A percentile compares a stretch with the other conserved stretches of the same genome.
These are phyloP conservation scores for Tilletia horrida DNA, from an alignment of 1,284 basidiomycete genomes.

Conservation along the genomic window DNA sequence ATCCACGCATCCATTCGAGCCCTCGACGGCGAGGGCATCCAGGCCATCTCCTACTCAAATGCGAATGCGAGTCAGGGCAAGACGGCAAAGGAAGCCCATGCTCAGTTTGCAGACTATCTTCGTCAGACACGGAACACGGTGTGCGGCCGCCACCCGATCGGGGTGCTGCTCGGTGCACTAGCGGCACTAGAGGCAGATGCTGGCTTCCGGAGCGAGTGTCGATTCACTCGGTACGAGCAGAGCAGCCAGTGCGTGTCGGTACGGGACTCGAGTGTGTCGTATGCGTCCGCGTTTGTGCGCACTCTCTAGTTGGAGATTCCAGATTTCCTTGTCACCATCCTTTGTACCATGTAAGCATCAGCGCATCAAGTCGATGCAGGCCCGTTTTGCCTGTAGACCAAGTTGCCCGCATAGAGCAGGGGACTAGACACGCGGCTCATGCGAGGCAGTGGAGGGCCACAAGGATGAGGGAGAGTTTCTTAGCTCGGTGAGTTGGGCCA, in stretches of 20 bases:
- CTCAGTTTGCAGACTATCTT: constrained; percentile 65
- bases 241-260: constrained; percentile 71
- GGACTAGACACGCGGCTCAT: too few species aligned
- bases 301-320: constrained; percentile 10
- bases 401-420: too few species aligned
- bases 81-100: constrained; percentile 33
- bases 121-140: constrained; percentile 86
- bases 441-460: too few species aligned
- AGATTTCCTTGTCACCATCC: not conserved
- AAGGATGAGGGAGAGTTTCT: too few species aligned
- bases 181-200: constrained; percentile 59
- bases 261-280: constrained; percentile 85
- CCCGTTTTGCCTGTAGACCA: too few species aligned
- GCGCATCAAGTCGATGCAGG: too few species aligned
- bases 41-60: constrained; percentile 63
- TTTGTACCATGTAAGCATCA: too few species aligned
- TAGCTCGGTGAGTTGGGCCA: too few species aligned
- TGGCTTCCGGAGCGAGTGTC: constrained; percentile 26
- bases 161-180: constrained; percentile 78
- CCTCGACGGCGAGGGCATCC: constrained; percentile 76
- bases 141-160: constrained; percentile 92
- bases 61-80: constrained; percentile 33
- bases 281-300: constrained; percentile 71
- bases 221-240: constrained; percentile 60
- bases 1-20: constrained; percentile 65